phyloP scores from a whole-genome alignment of 257 asterid genomes.

The Plantago ovata region DNA sequence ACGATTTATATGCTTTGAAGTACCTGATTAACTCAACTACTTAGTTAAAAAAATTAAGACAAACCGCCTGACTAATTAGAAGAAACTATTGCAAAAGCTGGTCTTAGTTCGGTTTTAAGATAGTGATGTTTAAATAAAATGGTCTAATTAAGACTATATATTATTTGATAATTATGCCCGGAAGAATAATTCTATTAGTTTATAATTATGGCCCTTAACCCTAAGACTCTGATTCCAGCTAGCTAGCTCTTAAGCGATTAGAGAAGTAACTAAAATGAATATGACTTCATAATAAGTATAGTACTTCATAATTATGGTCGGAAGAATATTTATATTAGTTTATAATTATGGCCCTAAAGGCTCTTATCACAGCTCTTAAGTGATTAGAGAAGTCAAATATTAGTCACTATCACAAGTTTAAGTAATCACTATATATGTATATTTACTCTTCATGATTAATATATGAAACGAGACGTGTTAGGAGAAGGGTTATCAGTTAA shows the following conservation, averaged over 20 bases:
- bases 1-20: too few relatives aligned
- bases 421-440: too few relatives aligned
- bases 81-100: conserved; percentile 3
- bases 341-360: not conserved
- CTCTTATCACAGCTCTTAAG: conserved; percentile 1
- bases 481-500: too few relatives aligned
- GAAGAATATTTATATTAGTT: too few relatives aligned
- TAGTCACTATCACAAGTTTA: conserved; percentile 5
- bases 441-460: too few relatives aligned
- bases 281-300: too few relatives aligned
- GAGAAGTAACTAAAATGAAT: not conserved
- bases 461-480: not conserved
- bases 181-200: not conserved
- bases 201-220: not conserved
- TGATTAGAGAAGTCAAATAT: conserved; percentile 10
- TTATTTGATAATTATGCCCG: not conserved
- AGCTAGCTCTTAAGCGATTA: not conserved
- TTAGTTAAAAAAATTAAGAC: too few relatives aligned
- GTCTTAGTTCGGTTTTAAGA: not conserved
- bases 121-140: conserved; percentile 7
- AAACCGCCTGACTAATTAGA: not conserved
- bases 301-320: too few relatives aligned
- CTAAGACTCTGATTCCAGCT: not conserved
- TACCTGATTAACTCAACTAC: too few relatives aligned
- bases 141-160: conserved; percentile 1